These are phyloP conservation scores for Dictyostelium capitatum DNA, from an alignment of 78 protist species.

Conservation along the genomic window DNA sequence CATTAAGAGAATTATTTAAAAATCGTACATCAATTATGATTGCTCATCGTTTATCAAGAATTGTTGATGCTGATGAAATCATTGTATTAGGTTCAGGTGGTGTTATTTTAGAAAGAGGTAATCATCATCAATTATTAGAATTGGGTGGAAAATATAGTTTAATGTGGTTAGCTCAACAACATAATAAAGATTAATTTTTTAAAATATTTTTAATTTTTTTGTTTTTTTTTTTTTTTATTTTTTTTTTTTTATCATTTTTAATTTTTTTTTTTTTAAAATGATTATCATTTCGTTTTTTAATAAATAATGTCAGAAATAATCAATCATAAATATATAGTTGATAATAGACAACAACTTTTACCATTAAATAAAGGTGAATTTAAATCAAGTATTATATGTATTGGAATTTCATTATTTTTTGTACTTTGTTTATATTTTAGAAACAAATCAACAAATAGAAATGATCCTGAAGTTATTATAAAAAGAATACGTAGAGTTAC, in stretches of 20 bases:
- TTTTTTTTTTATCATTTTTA: neutral
- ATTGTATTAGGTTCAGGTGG: conserved; percentile 88
- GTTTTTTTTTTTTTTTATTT: too few species aligned
- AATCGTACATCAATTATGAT: conserved; percentile 85
- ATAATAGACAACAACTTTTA: neutral
- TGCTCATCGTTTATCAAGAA: conserved; percentile 93
- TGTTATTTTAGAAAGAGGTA: conserved; percentile 85
- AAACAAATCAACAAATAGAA: conserved; percentile 32
- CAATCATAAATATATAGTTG: neutral
- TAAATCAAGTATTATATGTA: neutral
- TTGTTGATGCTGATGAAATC: conserved; percentile 91
- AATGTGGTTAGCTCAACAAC: conserved; percentile 84
- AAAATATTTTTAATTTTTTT: too few species aligned
- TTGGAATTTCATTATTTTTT: conserved; percentile 25
- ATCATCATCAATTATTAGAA: conserved; percentile 87
- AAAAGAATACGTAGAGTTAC: conserved; percentile 28
- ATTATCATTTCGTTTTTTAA: neutral
- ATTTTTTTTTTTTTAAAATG: neutral
- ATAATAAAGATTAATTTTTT: neutral
- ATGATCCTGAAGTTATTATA: conserved; percentile 51
- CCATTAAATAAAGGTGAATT: neutral
- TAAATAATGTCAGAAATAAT: neutral
- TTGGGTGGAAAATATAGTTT: conserved; percentile 78
- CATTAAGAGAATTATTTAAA: conserved; percentile 69
- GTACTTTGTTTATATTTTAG: conserved; percentile 40